Evolutionary conservation across 2,329 filamentous ascomycete genomes (phyloP), one percentile per base, ranked within the genome.

Genomic region (Hirsutella minnesotensis): DNA sequence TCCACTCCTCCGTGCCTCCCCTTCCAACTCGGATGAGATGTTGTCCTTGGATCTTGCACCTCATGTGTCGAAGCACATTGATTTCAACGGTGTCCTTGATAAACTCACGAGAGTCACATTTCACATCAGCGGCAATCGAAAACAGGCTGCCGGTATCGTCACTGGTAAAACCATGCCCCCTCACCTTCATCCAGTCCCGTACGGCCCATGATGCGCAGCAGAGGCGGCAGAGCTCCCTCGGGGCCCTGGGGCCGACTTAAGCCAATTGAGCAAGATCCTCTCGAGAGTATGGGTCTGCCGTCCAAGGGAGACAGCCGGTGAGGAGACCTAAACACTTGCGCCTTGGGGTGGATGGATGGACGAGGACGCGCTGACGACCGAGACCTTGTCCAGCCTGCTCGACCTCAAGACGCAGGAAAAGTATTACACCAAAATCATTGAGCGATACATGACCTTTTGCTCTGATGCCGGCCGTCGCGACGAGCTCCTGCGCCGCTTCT

Each of bases 291-390:
- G 51, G 89, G 90, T 2, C 72, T 95, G 50, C 86, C 86, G 4
- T 95, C 88, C 2, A 95, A 95, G 58, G 90, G 90, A 41, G 90
- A 96, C 61, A 84, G 73, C 39, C 82, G 84, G 88, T 90, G 69
- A 33, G 57, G 45, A 10, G 13, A 22, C n/a, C 7, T 12, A 7
- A 12, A 27, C 24, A 15, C 12, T 15, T 34, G 3, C 13, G 10
- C n/a, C 16, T 34, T 8, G 15, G 16, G 29, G 15, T 16, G 29
- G 42, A 4, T 18, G 18, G 12, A 7, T 31, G n/a, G n/a, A n/a
- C n/a, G 24, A 9, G 20, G 2, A 40, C 16, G 8, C 9, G 35
- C n/a, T 9, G n/a, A 39, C 35, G 9, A 18, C 7, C 19, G 24
- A 30, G 12, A 2, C 12, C 7, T 3, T 27, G 20, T 8, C 16